Conservation (phyloP, 2,329 filamentous ascomycete genomes). For the Nannizziopsis barbatae region DNA sequence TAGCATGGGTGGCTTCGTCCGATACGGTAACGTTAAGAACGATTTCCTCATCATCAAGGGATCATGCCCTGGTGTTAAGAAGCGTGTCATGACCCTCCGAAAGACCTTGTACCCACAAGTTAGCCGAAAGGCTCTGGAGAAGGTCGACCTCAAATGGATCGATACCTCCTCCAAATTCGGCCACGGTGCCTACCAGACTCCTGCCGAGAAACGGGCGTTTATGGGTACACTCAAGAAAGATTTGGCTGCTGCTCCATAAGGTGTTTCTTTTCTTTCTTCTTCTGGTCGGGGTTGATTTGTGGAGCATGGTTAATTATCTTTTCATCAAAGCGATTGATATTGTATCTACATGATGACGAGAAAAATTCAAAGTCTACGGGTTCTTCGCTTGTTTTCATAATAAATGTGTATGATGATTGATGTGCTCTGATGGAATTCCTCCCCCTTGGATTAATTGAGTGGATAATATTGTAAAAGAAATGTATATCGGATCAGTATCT, state of each 20-base stretch:
- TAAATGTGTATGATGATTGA: constrained; percentile 9
- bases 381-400: background rate
- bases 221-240: constrained; percentile 99
- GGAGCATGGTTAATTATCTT: constrained; percentile 10
- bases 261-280: background rate
- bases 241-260: constrained; percentile 38
- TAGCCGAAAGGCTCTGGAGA: constrained; percentile 89
- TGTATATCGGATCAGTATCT: background rate
- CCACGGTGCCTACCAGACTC: constrained; percentile 98
- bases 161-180: constrained; percentile 99
- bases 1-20: constrained; percentile 97
- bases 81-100: constrained; percentile 96
- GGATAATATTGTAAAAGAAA: background rate
- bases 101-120: constrained; percentile 99
- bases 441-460: background rate
- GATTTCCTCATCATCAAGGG: constrained; percentile 98
- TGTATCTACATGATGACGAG: constrained; percentile 10
- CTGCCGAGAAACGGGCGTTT: constrained; percentile 95
- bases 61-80: constrained; percentile 95
- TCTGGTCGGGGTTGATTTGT: constrained; percentile 10
- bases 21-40: constrained; percentile 99
- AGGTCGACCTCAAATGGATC: constrained; percentile 99
- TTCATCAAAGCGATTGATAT: constrained; percentile 8
- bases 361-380: constrained; percentile 11
- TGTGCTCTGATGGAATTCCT: background rate